Evolutionary conservation across 208 protist species (phyloP).

Genomic region (Leishmania braziliensis): DNA sequence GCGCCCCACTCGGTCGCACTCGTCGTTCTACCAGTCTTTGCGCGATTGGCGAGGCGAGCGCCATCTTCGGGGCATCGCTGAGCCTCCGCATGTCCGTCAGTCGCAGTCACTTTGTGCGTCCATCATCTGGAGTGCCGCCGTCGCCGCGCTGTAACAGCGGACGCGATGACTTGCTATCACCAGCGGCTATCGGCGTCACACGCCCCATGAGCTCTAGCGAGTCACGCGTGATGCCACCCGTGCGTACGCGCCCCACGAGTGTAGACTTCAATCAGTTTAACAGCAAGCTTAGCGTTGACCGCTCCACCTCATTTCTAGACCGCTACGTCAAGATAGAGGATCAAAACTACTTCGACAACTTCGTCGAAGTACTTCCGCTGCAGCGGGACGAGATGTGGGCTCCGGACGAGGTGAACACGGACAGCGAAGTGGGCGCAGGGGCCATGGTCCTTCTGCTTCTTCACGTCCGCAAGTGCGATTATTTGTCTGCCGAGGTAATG

Average conservation of each 20-base stretch:
- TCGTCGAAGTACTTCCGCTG: slow-evolving; percentile 70
- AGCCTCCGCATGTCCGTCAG: slow-evolving; percentile 39
- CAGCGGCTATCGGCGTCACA: slow-evolving; percentile 14
- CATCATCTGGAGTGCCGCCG: slow-evolving; percentile 35
- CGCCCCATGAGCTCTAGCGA: slow-evolving; percentile 40
- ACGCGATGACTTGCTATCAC: slow-evolving; percentile 29
- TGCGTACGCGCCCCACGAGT: slow-evolving; percentile 51
- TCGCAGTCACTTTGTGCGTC: slow-evolving; percentile 48
- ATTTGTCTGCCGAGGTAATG: slow-evolving; percentile 37
- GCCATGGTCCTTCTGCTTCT: slow-evolving; percentile 76
- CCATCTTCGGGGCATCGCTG: slow-evolving; percentile 20
- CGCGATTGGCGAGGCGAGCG: slow-evolving; percentile 30
- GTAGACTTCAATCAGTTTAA: slow-evolving; percentile 76
- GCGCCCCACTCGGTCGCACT: slow-evolving; percentile 7
- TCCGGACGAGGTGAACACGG: slow-evolving; percentile 40
- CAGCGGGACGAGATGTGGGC: slow-evolving; percentile 72
- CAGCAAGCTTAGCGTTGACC: slow-evolving; percentile 61
- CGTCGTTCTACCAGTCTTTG: slow-evolving; percentile 25
- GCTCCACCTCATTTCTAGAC: slow-evolving; percentile 75
- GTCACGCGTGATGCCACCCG: slow-evolving; percentile 23
- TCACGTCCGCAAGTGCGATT: slow-evolving; percentile 66
- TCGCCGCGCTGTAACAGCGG: slow-evolving; percentile 33
- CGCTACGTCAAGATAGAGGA: slow-evolving; percentile 89
- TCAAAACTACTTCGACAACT: slow-evolving; percentile 83
- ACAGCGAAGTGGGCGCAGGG: slow-evolving; percentile 18